Evolutionary conservation across 2,329 filamentous ascomycete species (phyloP).

Genomic region (Aspergillus oerlinghausenensis): DNA sequence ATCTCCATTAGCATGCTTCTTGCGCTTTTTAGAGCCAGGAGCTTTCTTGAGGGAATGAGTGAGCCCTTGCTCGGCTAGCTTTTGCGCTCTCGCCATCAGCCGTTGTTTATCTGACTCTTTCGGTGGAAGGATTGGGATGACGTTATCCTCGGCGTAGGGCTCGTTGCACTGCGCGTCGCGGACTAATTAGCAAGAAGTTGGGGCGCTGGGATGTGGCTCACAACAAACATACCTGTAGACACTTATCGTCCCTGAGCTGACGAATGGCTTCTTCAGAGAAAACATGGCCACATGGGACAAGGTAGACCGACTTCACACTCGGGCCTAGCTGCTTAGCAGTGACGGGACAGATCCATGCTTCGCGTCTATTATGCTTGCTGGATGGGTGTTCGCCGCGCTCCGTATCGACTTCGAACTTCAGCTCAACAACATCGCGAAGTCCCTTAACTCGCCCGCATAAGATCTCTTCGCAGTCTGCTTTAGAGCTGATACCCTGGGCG

Average conservation of each 20-base stretch:
- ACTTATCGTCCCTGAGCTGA: constrained; percentile 65
- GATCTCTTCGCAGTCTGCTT: constrained; percentile 58
- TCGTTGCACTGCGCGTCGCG: constrained; percentile 62
- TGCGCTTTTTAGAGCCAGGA: constrained; percentile 63
- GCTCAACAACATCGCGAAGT: constrained; percentile 78
- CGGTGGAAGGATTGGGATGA: constrained; percentile 76
- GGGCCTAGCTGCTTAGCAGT: constrained; percentile 83
- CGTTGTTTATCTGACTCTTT: constrained; percentile 65
- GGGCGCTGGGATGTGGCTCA: neutral
- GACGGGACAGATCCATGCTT: constrained; percentile 77
- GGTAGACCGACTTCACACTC: constrained; percentile 72
- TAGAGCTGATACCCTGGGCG: constrained; percentile 49
- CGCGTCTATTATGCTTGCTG: constrained; percentile 39
- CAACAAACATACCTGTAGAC: constrained; percentile 45
- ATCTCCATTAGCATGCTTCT: constrained; percentile 57
- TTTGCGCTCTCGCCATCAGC: constrained; percentile 62
- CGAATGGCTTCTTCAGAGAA: constrained; percentile 84
- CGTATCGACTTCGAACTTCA: constrained; percentile 64
- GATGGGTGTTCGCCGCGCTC: constrained; percentile 37
- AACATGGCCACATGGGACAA: constrained; percentile 92
- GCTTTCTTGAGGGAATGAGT: constrained; percentile 86
- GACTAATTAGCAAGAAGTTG: neutral
- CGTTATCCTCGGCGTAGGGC: constrained; percentile 65
- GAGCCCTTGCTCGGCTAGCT: constrained; percentile 66
- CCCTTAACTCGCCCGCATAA: constrained; percentile 65